Percentiles rank a stretch among this genome's conserved stretches.
Conservation (phyloP, 305 asterid genomes). For the Solanum hybrid region DNA sequence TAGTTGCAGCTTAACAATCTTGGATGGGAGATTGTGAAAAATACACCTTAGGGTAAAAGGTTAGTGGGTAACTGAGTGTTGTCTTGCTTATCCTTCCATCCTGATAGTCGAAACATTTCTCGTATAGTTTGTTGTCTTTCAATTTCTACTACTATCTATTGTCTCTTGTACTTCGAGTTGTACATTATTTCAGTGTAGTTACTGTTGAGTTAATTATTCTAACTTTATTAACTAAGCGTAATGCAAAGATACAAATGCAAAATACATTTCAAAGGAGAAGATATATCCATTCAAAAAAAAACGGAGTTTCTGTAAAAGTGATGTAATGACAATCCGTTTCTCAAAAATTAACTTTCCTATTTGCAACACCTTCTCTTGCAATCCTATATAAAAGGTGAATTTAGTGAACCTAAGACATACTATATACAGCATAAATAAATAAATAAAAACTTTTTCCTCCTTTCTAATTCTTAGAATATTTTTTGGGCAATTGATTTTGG, state of each 20-base stretch:
- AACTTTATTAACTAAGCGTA: neutral
- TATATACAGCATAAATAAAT: neutral
- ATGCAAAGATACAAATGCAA: neutral
- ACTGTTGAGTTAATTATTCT: neutral
- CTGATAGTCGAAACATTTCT: neutral
- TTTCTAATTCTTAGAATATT: neutral
- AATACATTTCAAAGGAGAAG: neutral
- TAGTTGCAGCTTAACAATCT: too few species aligned
- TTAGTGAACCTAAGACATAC: neutral
- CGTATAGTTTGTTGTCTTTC: neutral
- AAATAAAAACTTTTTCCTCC: neutral
- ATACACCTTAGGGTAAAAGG: neutral
- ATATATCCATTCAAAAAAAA: too few species aligned
- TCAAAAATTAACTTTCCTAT: neutral
- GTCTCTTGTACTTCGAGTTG: neutral
- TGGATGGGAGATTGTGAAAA: neutral
- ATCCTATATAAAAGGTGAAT: neutral
- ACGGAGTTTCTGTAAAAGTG: too few species aligned
- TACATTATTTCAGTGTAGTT: neutral
- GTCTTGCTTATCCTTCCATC: neutral
- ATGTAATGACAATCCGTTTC: too few species aligned
- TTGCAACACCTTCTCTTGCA: neutral
- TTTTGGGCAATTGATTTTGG: neutral
- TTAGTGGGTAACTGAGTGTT: neutral
- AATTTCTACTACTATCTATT: neutral